A percentile compares a stretch with the other conserved stretches of the same genome.
Conservation (phyloP, 768 basidiomycete genomes). For the Auriculariales sp. region DNA sequence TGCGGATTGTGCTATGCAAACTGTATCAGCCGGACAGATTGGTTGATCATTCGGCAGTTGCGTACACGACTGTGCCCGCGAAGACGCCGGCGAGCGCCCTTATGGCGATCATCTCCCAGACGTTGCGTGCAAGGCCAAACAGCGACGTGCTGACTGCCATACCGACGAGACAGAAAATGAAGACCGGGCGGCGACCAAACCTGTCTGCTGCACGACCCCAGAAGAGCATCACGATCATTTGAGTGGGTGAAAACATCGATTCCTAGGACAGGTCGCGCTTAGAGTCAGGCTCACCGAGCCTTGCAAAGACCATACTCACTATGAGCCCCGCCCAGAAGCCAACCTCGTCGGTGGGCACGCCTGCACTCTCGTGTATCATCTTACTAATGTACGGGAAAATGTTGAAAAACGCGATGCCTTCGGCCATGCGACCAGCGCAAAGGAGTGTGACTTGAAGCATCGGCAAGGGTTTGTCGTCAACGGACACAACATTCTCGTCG, state of each 20-base stretch:
- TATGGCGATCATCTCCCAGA: slow-evolving; percentile 8
- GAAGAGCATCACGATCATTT: slow-evolving; percentile 6
- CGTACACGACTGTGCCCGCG: slow-evolving; percentile 6
- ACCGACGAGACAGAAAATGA: slow-evolving; percentile 5
- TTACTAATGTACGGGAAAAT: slow-evolving; percentile 8
- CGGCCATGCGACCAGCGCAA: slow-evolving; percentile 4
- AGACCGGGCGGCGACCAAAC: slow-evolving; percentile 7
- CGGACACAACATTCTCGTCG: neutral
- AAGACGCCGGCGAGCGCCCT: slow-evolving; percentile 7
- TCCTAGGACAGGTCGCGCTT: slow-evolving; percentile 1
- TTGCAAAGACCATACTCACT: neutral
- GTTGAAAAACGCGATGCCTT: slow-evolving; percentile 6
- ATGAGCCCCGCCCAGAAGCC: slow-evolving; percentile 2
- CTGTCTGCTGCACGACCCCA: slow-evolving; percentile 6
- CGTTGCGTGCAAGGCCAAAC: slow-evolving; percentile 5
- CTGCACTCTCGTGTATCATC: slow-evolving; percentile 4
- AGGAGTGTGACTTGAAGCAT: slow-evolving; percentile 8
- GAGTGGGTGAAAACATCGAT: slow-evolving; percentile 5
- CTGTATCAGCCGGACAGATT: neutral
- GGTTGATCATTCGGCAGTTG: neutral
- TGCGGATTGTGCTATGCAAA: slow-evolving; percentile 3
- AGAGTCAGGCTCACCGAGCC: neutral
- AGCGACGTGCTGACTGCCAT: slow-evolving; percentile 1
- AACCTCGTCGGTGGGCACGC: slow-evolving; percentile 1
- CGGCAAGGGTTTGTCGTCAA: slow-evolving; percentile 6